Conservation (phyloP, 2,329 filamentous ascomycete genomes). For the Monosporascus ibericus region DNA sequence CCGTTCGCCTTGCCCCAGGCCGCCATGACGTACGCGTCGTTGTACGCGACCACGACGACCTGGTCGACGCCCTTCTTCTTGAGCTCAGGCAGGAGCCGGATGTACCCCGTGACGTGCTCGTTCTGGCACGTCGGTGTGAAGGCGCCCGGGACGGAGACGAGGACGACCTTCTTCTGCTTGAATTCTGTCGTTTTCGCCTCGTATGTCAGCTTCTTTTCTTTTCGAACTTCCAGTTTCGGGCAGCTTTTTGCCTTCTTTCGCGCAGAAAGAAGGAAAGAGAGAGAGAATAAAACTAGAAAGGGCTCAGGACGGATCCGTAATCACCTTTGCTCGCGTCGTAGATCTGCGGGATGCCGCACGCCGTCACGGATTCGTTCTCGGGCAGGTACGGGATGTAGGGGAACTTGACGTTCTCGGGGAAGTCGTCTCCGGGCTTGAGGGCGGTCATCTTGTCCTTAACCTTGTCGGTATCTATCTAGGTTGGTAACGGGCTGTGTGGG, state of each 20-base stretch:
- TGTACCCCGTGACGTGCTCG: slow-evolving; percentile 75
- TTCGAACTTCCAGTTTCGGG: neutral
- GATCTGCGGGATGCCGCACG: slow-evolving; percentile 71
- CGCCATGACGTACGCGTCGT: slow-evolving; percentile 83
- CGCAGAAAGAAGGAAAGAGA: neutral
- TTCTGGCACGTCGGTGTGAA: slow-evolving; percentile 86
- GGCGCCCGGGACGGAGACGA: slow-evolving; percentile 58
- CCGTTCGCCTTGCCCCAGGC: slow-evolving; percentile 87
- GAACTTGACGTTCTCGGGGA: slow-evolving; percentile 78
- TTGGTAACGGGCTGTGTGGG: slow-evolving; percentile 1
- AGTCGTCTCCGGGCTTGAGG: slow-evolving; percentile 74
- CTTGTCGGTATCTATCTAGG: neutral
- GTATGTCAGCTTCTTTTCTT: neutral
- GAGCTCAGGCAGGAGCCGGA: slow-evolving; percentile 63
- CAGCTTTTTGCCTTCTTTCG: too few species aligned
- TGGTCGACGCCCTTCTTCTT: slow-evolving; percentile 77
- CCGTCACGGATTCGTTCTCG: slow-evolving; percentile 61
- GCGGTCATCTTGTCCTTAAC: slow-evolving; percentile 42
- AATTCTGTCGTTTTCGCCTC: slow-evolving; percentile 33
- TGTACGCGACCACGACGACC: slow-evolving; percentile 75
- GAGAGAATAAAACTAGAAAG: slow-evolving; percentile 8
- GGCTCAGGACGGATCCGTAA: too few species aligned
- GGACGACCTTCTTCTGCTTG: slow-evolving; percentile 49
- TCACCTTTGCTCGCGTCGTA: slow-evolving; percentile 73
- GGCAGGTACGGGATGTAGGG: slow-evolving; percentile 73